These are phyloP conservation scores for Colletotrichum caudatum DNA, from an alignment of 2,329 filamentous ascomycete genomes.

Conservation along the genomic window DNA sequence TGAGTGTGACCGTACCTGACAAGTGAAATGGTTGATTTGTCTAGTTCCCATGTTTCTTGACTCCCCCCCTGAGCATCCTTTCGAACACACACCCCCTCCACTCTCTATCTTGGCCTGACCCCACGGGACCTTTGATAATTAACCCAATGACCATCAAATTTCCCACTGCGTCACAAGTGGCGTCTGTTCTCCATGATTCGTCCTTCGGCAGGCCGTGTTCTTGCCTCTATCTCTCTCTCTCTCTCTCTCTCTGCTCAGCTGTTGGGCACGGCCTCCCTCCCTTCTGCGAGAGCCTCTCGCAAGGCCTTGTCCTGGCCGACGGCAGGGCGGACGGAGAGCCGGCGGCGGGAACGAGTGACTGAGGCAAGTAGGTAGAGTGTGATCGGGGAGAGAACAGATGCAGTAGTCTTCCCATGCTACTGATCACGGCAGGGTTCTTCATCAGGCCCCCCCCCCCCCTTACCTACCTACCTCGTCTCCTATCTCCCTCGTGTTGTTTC, in stretches of 20 bases:
- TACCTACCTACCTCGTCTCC: constrained; percentile 4
- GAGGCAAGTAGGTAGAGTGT: constrained; percentile 1
- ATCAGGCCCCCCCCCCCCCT: constrained; percentile 5
- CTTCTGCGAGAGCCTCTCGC: neutral
- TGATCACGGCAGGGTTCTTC: constrained; percentile 13
- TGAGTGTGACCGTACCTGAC: constrained; percentile 27
- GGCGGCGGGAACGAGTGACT: constrained; percentile 14
- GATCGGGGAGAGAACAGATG: constrained; percentile 18
- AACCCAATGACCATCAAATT: constrained; percentile 30
- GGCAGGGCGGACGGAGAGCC: constrained; percentile 13
- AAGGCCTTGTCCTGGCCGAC: neutral
- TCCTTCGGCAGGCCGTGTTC: constrained; percentile 16
- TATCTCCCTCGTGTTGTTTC: neutral
- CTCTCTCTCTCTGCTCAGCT: neutral
- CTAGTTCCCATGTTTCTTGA: constrained; percentile 5
- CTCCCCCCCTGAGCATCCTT: constrained; percentile 1
- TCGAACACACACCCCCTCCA: neutral
- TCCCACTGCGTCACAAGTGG: constrained; percentile 27
- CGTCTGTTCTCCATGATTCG: constrained; percentile 24
- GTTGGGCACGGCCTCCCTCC: neutral
- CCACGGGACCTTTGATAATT: constrained; percentile 23
- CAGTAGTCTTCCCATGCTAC: neutral
- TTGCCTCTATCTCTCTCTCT: constrained; percentile 12
- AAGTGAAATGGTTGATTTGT: constrained; percentile 12
- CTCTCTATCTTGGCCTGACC: constrained; percentile 9